phyloP scores from a whole-genome alignment of 768 basidiomycete species.

The Calvatia gigantea region DNA sequence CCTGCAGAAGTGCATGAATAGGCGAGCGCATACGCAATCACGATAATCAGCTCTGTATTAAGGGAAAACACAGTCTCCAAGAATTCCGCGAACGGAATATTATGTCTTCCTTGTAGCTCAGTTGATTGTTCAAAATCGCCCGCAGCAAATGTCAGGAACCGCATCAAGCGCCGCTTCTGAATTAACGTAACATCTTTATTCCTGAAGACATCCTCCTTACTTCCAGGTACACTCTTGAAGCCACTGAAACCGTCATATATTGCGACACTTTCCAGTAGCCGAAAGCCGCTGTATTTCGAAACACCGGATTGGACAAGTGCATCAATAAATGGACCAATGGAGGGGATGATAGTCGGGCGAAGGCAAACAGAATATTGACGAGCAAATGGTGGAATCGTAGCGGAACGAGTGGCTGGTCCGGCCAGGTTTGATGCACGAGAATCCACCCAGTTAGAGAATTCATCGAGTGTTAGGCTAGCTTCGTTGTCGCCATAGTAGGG shows the following conservation, averaged over 20 bases:
- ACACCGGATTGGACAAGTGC: constrained; percentile 81
- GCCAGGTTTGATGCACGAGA: constrained; percentile 20
- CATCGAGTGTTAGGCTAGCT: constrained; percentile 79
- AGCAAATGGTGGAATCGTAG: constrained; percentile 45
- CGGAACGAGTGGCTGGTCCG: constrained; percentile 44
- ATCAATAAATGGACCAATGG: constrained; percentile 74
- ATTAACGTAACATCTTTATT: constrained; percentile 69
- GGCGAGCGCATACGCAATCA: constrained; percentile 77
- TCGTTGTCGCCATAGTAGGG: constrained; percentile 82
- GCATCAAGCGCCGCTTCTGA: constrained; percentile 90
- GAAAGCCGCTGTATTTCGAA: constrained; percentile 87
- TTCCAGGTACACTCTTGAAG: constrained; percentile 73
- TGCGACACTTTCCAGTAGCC: constrained; percentile 69
- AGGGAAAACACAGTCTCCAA: constrained; percentile 64
- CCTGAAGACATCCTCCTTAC: constrained; percentile 93
- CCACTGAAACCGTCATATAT: constrained; percentile 48
- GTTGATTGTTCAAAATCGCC: constrained; percentile 66
- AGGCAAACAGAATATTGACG: constrained; percentile 85
- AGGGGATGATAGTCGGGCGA: constrained; percentile 78
- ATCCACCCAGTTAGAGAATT: constrained; percentile 71
- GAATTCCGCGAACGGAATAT: constrained; percentile 58
- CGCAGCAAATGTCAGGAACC: constrained; percentile 80
- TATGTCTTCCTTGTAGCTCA: constrained; percentile 54
- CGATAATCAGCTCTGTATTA: constrained; percentile 48
- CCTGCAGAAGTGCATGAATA: constrained; percentile 61